Evolutionary conservation across 2,329 filamentous ascomycete species (phyloP).

Genomic region (Cercospora janseana): DNA sequence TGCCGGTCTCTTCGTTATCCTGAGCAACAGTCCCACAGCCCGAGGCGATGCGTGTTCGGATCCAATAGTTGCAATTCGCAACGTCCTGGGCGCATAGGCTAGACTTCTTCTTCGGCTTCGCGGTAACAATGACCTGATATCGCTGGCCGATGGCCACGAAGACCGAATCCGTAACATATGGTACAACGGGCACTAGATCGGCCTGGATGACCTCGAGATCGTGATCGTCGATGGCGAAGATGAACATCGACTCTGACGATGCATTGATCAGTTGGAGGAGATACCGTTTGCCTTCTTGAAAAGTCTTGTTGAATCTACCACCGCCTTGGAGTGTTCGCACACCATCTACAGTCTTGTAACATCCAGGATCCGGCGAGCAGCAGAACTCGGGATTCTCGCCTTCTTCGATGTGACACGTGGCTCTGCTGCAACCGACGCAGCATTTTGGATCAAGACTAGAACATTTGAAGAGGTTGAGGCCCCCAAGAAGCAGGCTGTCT

Average conservation of each 20-base stretch:
- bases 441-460: slow-evolving; percentile 20
- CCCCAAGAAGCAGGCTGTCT: slow-evolving; percentile 21
- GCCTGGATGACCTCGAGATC: slow-evolving; percentile 45
- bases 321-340: slow-evolving; percentile 26
- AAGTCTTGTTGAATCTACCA: slow-evolving; percentile 11
- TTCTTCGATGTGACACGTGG: slow-evolving; percentile 3
- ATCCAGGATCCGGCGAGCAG: slow-evolving; percentile 21
- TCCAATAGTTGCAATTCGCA: slow-evolving; percentile 32
- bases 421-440: slow-evolving; percentile 15
- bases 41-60: slow-evolving; percentile 27
- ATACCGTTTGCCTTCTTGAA: slow-evolving; percentile 42
- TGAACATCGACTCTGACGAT: slow-evolving; percentile 40
- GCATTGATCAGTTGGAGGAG: slow-evolving; percentile 47
- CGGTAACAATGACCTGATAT: slow-evolving; percentile 37
- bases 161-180: slow-evolving; percentile 40
- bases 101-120: slow-evolving; percentile 23
- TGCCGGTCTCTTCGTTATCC: slow-evolving; percentile 29
- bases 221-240: slow-evolving; percentile 44
- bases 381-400: slow-evolving; percentile 19
- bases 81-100: slow-evolving; percentile 1
- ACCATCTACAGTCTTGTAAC: slow-evolving; percentile 34
- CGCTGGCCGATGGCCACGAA: slow-evolving; percentile 38
- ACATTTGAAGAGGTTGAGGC: slow-evolving; percentile 22
- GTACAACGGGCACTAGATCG: slow-evolving; percentile 47
- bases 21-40: slow-evolving; percentile 35